Percentiles rank a stretch among this genome's conserved stretches.
Conservation (phyloP, 805 yeast genomes). For the Candida arabinofermentans region DNA sequence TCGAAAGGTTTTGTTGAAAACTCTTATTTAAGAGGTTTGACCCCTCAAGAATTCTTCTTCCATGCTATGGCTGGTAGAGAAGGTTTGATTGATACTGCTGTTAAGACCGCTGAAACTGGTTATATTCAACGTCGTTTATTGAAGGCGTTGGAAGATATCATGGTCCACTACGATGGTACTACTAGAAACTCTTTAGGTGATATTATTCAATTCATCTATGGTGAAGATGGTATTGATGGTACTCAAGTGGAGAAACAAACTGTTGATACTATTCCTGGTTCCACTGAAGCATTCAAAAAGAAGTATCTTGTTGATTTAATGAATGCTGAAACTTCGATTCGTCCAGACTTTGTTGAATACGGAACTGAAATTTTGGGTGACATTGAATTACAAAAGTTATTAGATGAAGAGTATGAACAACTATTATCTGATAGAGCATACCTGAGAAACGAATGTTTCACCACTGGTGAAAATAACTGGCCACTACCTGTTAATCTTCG, state of each 20-base stretch:
- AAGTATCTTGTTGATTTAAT: conserved; percentile 85
- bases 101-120: conserved; percentile 98
- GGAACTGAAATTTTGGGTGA: conserved; percentile 92
- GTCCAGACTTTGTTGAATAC: conserved; percentile 75
- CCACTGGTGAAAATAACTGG: conserved; percentile 95
- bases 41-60: conserved; percentile 98
- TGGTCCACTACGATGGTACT: conserved; percentile 98
- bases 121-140: conserved; percentile 97
- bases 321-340: conserved; percentile 59
- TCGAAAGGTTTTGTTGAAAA: conserved; percentile 98
- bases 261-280: conserved; percentile 92
- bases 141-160: conserved; percentile 93
- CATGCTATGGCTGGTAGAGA: conserved; percentile 99
- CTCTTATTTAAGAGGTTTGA: conserved; percentile 92
- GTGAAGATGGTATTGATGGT: conserved; percentile 99
- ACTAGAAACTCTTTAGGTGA: conserved; percentile 97
- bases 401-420: conserved; percentile 84
- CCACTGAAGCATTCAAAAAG: conserved; percentile 75
- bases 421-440: conserved; percentile 71
- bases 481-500: conserved; percentile 96
- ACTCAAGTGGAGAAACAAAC: conserved; percentile 96
- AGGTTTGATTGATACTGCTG: conserved; percentile 99
- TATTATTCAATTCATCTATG: conserved; percentile 91
- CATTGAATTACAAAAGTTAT: conserved; percentile 68
- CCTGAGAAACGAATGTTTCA: conserved; percentile 76